A percentile compares a stretch with the other conserved stretches of the same genome.
Conservation (phyloP, 495 filamentous ascomycete genomes). For the Penicillium steckii region DNA sequence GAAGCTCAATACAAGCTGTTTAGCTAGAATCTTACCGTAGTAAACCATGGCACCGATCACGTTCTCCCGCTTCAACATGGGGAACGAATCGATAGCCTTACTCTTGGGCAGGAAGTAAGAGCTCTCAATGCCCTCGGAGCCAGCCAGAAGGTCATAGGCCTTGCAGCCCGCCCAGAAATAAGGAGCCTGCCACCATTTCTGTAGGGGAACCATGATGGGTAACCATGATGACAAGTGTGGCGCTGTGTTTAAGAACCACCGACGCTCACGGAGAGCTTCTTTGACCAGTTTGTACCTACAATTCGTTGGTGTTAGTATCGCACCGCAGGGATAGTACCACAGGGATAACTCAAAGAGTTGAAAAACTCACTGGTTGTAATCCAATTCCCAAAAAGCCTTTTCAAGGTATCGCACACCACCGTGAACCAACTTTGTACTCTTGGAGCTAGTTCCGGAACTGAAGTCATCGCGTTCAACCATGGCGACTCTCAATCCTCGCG, state of each 20-base stretch:
- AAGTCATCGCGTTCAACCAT: slow-evolving; percentile 97
- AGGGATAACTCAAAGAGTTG: too few relatives aligned
- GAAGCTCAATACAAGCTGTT: too few relatives aligned
- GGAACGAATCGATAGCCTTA: slow-evolving; percentile 92
- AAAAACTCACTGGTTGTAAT: slow-evolving; percentile 75
- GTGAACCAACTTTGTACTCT: slow-evolving; percentile 96
- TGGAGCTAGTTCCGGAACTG: slow-evolving; percentile 88
- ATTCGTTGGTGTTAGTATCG: slow-evolving; percentile 7
- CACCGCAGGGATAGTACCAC: too few relatives aligned
- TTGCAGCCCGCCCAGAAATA: slow-evolving; percentile 99
- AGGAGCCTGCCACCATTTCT: slow-evolving; percentile 96
- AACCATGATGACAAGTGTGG: slow-evolving; percentile 94
- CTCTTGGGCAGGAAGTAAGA: slow-evolving; percentile 95
- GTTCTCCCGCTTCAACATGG: slow-evolving; percentile 90
- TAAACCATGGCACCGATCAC: slow-evolving; percentile 92
- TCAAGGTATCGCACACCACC: slow-evolving; percentile 95
- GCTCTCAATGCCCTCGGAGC: slow-evolving; percentile 93
- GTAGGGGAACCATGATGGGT: slow-evolving; percentile 94
- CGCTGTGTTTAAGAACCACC: slow-evolving; percentile 93
- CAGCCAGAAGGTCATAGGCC: slow-evolving; percentile 90
- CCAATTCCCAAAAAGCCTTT: slow-evolving; percentile 94
- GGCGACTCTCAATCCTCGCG: slow-evolving; percentile 88
- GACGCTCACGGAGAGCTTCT: slow-evolving; percentile 93
- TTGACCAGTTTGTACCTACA: slow-evolving; percentile 78
- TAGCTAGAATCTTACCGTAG: slow-evolving; percentile 70